A percentile compares a stretch with the other conserved stretches of the same genome.
phyloP scores from a whole-genome alignment of 2,329 filamentous ascomycete genomes.

The Eurotiales sp. region DNA sequence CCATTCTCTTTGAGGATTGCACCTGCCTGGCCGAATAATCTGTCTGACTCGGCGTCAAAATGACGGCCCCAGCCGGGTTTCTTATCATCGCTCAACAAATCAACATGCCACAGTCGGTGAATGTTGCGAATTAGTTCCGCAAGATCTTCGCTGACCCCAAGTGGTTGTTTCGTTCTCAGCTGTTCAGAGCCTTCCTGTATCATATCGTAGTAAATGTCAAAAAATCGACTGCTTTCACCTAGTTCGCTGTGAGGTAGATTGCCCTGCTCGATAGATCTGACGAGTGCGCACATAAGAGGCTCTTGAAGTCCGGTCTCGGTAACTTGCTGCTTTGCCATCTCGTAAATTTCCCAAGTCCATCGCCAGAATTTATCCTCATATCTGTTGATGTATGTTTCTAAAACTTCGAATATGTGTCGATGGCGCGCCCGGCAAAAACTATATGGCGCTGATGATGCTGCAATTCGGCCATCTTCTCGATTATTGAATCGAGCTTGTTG shows the following conservation, averaged over 20 bases:
- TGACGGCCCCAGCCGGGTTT: background rate
- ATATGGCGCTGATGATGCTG: background rate
- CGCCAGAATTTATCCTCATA: background rate
- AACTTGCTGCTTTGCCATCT: background rate
- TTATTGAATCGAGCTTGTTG: background rate
- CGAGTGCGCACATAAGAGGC: background rate
- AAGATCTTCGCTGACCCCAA: background rate
- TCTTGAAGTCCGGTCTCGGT: background rate
- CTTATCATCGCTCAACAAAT: background rate
- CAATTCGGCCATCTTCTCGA: slow-evolving; percentile 3
- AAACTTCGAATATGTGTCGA: background rate
- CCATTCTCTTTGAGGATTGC: background rate
- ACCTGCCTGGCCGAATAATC: background rate
- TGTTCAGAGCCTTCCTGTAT: background rate
- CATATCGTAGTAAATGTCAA: slow-evolving; percentile 3
- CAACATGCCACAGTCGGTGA: background rate
- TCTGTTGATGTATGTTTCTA: background rate
- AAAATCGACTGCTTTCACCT: too few species aligned
- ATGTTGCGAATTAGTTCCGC: background rate
- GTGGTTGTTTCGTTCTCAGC: background rate
- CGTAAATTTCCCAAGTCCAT: slow-evolving; percentile 1
- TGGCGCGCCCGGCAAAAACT: slow-evolving; percentile 2
- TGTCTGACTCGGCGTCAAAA: background rate
- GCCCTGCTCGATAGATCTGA: background rate
- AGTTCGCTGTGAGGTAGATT: background rate